Evolutionary conservation across 768 basidiomycete species (phyloP).

Genomic region (Coprinopsis cinerea): DNA sequence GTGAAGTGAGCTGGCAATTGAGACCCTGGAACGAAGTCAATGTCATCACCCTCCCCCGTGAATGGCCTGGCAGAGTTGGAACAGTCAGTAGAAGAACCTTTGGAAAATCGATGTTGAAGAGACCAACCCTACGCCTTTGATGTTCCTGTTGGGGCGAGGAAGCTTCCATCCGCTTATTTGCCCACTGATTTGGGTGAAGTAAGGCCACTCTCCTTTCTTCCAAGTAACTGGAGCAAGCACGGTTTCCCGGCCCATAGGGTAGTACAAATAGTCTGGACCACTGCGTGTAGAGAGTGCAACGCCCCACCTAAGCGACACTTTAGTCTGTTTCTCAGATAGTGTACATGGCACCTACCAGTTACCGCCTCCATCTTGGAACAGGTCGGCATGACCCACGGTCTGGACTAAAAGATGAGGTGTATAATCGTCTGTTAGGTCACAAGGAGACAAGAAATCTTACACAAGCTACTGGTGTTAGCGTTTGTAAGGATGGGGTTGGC

Average conservation of each 20-base stretch:
- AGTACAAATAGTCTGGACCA: conserved; percentile 22
- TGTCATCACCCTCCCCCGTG: conserved; percentile 18
- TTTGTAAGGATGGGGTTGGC: conserved; percentile 23
- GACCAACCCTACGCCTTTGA: conserved; percentile 11
- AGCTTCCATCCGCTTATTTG: conserved; percentile 19
- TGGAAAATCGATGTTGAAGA: neutral
- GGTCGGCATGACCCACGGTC: conserved; percentile 33
- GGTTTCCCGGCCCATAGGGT: conserved; percentile 31
- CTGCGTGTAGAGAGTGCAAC: conserved; percentile 20
- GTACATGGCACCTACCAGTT: conserved; percentile 23
- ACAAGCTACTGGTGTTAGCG: conserved; percentile 19
- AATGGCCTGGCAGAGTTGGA: conserved; percentile 7
- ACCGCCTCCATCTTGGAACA: conserved; percentile 26
- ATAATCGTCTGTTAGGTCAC: neutral
- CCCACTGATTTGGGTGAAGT: conserved; percentile 18
- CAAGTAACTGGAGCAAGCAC: conserved; percentile 28
- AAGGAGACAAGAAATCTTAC: conserved; percentile 2
- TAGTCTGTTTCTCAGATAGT: conserved; percentile 1
- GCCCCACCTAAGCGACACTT: conserved; percentile 16
- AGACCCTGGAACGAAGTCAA: conserved; percentile 18
- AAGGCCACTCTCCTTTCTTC: conserved; percentile 22
- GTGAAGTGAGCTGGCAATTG: conserved; percentile 22
- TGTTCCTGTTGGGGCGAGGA: conserved; percentile 9
- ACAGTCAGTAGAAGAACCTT: neutral
- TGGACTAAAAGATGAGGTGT: conserved; percentile 19